These are phyloP conservation scores for Atkinsonella hypoxylon DNA, from an alignment of 2,329 filamentous ascomycete species.

Conservation along the genomic window DNA sequence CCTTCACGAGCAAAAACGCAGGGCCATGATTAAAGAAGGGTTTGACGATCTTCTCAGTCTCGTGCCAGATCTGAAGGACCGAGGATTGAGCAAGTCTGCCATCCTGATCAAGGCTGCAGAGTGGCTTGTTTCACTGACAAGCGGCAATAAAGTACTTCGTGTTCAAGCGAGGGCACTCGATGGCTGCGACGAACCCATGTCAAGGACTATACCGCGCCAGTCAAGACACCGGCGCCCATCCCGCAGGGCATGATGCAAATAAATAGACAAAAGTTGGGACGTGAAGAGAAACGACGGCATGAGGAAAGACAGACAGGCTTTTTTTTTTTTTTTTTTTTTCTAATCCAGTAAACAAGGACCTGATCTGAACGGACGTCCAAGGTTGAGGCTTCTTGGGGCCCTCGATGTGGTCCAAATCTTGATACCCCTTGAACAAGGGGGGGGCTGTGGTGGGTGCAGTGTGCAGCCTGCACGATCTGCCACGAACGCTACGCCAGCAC, in stretches of 20 bases:
- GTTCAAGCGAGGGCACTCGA: background rate
- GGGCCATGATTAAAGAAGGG: constrained; percentile 3
- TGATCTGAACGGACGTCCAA: too few species aligned
- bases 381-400: too few species aligned
- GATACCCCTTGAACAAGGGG: too few species aligned
- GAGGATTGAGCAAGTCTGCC: constrained; percentile 1
- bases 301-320: too few species aligned
- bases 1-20: constrained; percentile 3
- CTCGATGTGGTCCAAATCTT: too few species aligned
- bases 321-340: too few species aligned
- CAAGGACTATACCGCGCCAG: background rate
- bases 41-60: constrained; percentile 1
- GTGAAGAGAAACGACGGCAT: too few species aligned
- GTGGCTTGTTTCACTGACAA: background rate
- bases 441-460: too few species aligned
- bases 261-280: too few species aligned
- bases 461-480: too few species aligned
- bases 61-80: background rate
- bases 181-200: background rate
- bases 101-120: constrained; percentile 1
- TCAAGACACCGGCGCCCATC: background rate
- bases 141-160: background rate
- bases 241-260: background rate
- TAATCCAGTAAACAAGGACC: too few species aligned
- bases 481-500: too few species aligned